Conservation (phyloP, 2,329 filamentous ascomycete species). For the Zasmidium angulare region DNA sequence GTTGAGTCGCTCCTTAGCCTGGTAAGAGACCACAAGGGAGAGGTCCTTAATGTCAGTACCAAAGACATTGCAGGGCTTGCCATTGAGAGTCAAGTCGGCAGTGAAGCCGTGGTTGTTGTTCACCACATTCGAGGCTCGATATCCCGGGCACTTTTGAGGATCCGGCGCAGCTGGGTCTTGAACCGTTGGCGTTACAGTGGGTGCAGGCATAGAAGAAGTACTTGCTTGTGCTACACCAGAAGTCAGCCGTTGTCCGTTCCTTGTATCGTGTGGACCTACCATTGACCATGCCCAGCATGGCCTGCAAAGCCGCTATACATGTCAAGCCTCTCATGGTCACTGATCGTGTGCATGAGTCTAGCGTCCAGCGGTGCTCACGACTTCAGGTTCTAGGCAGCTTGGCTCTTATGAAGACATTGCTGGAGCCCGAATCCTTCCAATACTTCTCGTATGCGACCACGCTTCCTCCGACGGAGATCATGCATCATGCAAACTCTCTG, state of each 20-base stretch:
- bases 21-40: conserved; percentile 27
- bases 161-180: conserved; percentile 26
- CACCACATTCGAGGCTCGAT: conserved; percentile 24
- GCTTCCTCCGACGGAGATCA: neutral
- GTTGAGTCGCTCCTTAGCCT: conserved; percentile 26
- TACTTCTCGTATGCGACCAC: neutral
- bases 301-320: neutral
- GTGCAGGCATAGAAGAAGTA: neutral
- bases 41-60: conserved; percentile 29
- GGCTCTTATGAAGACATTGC: neutral
- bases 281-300: neutral
- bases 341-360: neutral
- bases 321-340: neutral
- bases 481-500: neutral
- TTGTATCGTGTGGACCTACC: neutral
- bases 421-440: neutral
- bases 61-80: conserved; percentile 26
- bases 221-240: neutral
- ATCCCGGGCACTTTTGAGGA: conserved; percentile 30
- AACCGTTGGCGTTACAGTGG: conserved; percentile 17
- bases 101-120: conserved; percentile 24
- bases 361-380: neutral
- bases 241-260: neutral
- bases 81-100: conserved; percentile 27
- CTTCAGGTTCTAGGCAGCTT: neutral